phyloP scores from a whole-genome alignment of 345 rosid species.

The Laguncularia racemosa region DNA sequence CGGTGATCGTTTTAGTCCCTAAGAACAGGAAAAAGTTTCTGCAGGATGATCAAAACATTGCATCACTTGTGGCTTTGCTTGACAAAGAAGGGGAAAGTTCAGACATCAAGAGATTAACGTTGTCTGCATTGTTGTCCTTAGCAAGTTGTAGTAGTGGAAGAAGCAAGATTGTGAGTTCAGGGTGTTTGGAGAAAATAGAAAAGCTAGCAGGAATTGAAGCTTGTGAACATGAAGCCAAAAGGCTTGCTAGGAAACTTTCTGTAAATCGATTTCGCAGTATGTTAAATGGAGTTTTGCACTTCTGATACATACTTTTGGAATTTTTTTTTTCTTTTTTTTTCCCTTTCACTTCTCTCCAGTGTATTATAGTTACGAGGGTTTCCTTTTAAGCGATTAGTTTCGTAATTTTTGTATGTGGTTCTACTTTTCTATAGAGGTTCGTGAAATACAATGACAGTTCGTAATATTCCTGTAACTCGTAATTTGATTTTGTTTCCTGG shows the following conservation, averaged over 20 bases:
- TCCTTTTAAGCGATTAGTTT: too few species aligned
- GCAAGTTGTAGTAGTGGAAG: constrained; percentile 65
- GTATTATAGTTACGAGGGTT: too few species aligned
- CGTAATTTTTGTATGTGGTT: too few species aligned
- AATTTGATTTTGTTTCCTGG: too few species aligned
- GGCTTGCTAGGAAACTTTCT: constrained; percentile 71
- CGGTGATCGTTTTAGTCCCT: constrained; percentile 44
- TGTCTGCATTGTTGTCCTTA: constrained; percentile 62
- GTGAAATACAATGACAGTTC: too few species aligned
- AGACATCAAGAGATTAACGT: constrained; percentile 45
- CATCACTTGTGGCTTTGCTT: constrained; percentile 48
- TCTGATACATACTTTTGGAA: too few species aligned
- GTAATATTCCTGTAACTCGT: too few species aligned
- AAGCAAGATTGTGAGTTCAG: constrained; percentile 69
- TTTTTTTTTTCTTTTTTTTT: too few species aligned
- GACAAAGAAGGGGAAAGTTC: constrained; percentile 53
- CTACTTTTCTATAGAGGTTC: too few species aligned
- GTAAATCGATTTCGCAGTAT: constrained; percentile 56
- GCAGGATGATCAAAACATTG: constrained; percentile 60
- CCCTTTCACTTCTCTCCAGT: too few species aligned
- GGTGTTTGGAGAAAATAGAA: constrained; percentile 70
- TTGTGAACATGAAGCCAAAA: constrained; percentile 52
- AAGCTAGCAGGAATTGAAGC: constrained; percentile 80
- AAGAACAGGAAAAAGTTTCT: constrained; percentile 60
- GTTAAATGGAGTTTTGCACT: constrained; percentile 77